Base-by-base conservation (phyloP, 1,139 yeast genomes). In the Yamadazyma friedrichii region DNA sequence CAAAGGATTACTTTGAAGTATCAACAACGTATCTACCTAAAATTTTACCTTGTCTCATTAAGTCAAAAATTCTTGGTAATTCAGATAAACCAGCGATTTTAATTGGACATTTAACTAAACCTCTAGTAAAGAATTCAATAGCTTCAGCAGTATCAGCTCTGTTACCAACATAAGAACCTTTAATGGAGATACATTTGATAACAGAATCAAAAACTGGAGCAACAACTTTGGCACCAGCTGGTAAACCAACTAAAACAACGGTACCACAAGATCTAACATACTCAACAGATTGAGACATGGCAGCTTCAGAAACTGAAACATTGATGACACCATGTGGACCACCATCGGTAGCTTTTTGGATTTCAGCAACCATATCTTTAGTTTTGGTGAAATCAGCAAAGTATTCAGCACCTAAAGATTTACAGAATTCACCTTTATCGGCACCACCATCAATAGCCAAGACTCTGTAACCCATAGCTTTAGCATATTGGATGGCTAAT, bases 101-200 rank as follows among this genome's bases (percentile, higher is more conserved):
- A 64, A 82, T 82, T 53, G 88, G 86, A 46, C 88, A 78, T 56
- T 76, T 72, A 53, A 83, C 79, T 55, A 80, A 67, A 43, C 89
- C 89, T 70, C 88, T 76, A 44, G 75, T 41, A 62, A 82, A 84
- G 74, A 83, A 83, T 54, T 83, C 88, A 52, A 84, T 63, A 42
- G 91, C 89, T 65, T 82, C 89, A 51, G 85, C 74, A 33, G 88
- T 75, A 61, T 84, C 89, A 48, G 85, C 86, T 71, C 91, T 78
- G 78, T 83, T 83, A 58, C 91, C 91, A 44, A 84, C 89, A 56
- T 83, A 83, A 37, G 89, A 83, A 56, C 89, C 91, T 58, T 67
- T 76, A 54, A 84, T 79, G 53, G 70, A 69, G 49, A 82, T 71
- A 35, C 86, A 78, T 62, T 76, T 82, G 46, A 81, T 76, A 42